Evolutionary conservation across 306 rosid species (phyloP), one percentile per base, ranked within the genome.

Genomic region (Medicago truncatula): DNA sequence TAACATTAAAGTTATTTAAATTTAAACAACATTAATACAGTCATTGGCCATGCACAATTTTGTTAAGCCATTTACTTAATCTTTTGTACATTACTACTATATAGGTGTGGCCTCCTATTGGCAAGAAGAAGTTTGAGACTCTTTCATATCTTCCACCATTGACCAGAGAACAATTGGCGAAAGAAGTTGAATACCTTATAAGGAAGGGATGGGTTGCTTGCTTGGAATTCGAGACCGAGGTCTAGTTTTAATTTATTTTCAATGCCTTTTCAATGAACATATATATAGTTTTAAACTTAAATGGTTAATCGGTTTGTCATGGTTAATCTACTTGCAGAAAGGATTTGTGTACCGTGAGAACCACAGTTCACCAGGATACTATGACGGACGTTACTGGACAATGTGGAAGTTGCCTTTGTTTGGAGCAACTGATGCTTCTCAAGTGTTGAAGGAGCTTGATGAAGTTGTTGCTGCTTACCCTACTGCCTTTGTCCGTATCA

Each of bases 31-130:
- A 28, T 28, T 28, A 28, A 28, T 28, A 28, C 3, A 28, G 34
- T 28, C 3, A 28, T 28, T 28, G 20, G 58, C 16, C 0, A 52
- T 50, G 4, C 7, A 7, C 15, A 25, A 23, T 2, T 7, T 28
- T 60, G 64, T 4, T 23, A 58, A 61, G 49, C 50, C 8, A 2
- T 25, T 59, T 31, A 17, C 12, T 65, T 1, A 65, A 38, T 40
- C 12, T 40, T 75, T 52, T 52, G 58, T 6, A 52, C 2, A 52
- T 52, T 52, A 16, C 9, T 50, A 16, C 9, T 52, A 52, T 52
- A 25, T 1, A 93, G 97, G 97, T 91, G 84, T 93, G 98, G 97
- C 96, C 97, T 2, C 70, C 97, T 67, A 0, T 47, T 15, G 92
- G 91, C 4, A 0, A 9, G 83, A 83, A 80, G 96, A 89, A 91